Evolutionary conservation across 306 rosid genomes (phyloP).

Genomic region (Acacia melanoxylon): DNA sequence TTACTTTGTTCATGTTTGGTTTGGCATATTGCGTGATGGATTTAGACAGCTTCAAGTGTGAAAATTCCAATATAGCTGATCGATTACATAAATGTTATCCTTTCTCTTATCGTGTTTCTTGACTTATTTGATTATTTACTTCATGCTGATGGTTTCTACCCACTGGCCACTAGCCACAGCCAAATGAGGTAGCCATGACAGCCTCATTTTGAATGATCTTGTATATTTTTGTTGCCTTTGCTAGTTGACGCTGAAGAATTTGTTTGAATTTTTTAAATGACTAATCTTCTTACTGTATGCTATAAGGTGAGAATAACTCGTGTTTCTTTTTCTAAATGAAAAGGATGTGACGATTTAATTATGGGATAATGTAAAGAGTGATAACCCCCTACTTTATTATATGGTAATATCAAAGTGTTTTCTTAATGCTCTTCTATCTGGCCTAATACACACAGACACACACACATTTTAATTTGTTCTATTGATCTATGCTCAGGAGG

Average conservation of each 20-base stretch:
- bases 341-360: neutral
- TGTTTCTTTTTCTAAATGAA: neutral
- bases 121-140: neutral
- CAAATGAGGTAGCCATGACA: neutral
- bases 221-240: neutral
- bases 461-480: neutral
- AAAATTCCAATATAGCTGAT: neutral
- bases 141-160: neutral
- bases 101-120: neutral
- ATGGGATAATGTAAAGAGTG: neutral
- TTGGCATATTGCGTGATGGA: neutral
- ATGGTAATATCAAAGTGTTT: neutral
- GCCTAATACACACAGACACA: neutral
- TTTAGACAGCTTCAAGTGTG: neutral
- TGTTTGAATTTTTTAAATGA: neutral
- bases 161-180: neutral
- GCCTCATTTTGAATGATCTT: neutral
- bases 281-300: neutral
- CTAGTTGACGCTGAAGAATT: neutral
- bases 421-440: neutral
- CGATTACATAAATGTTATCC: neutral
- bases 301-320: neutral
- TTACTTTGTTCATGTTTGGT: neutral
- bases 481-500: constrained; percentile 57
- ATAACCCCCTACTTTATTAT: neutral